Evolutionary conservation across 208 protist species (phyloP).

Genomic region (Trichomonas gallinae): DNA sequence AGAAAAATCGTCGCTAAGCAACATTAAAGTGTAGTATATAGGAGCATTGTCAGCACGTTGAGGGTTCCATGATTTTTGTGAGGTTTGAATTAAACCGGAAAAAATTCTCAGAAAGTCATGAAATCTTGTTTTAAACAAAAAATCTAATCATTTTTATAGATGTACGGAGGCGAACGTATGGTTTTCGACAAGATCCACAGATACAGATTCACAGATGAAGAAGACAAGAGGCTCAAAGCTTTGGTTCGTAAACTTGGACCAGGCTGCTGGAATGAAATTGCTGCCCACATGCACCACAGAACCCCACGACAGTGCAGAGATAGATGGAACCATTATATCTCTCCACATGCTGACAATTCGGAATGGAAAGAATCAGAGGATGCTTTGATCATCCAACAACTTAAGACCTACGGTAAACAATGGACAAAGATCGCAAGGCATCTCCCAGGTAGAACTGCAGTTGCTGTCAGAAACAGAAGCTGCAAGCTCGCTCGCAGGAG

Average conservation of each 20-base stretch:
- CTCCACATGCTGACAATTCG: background rate
- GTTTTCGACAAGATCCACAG: background rate
- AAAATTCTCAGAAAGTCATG: no score
- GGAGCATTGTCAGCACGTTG: no score
- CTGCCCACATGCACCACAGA: background rate
- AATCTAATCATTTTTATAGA: no score
- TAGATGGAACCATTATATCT: background rate
- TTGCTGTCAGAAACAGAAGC: background rate
- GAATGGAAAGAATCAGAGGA: background rate
- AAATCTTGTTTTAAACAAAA: no score
- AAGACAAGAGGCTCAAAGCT: background rate
- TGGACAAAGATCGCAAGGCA: background rate
- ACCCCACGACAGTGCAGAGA: background rate
- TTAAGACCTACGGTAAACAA: background rate
- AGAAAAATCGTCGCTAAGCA: no score
- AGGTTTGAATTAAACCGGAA: no score
- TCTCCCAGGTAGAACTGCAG: background rate
- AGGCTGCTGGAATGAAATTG: background rate
- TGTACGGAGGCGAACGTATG: no score
- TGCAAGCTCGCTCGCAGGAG: background rate
- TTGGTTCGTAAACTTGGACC: background rate
- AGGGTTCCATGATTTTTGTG: no score
- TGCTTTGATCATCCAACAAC: background rate
- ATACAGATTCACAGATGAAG: background rate
- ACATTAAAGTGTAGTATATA: no score